Percentiles rank a stretch among this genome's conserved stretches.
Conservation (phyloP, 2,329 filamentous ascomycete species). For the Metarhizium anisopliae region DNA sequence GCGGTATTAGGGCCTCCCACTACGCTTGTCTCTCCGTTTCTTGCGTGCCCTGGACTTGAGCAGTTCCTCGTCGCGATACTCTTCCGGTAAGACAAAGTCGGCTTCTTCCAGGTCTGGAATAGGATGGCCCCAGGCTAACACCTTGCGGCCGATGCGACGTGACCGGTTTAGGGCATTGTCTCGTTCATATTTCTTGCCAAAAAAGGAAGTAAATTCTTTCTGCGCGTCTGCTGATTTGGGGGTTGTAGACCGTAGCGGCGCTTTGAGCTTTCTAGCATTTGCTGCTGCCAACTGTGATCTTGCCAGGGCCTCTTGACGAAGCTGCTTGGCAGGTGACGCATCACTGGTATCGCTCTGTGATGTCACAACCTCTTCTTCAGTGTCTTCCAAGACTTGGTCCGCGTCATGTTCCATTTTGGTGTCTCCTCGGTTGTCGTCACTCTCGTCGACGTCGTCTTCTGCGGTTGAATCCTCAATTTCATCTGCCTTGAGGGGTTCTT, state of each 20-base stretch:
- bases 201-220: constrained; percentile 79
- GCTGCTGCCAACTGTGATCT: constrained; percentile 36
- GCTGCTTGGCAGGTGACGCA: constrained; percentile 52
- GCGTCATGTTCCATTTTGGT: constrained; percentile 8
- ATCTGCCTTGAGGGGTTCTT: constrained; percentile 13
- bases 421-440: constrained; percentile 8
- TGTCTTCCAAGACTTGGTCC: constrained; percentile 25
- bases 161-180: constrained; percentile 68
- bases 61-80: constrained; percentile 47
- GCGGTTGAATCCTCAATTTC: constrained; percentile 17
- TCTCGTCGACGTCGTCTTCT: constrained; percentile 25
- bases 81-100: constrained; percentile 69
- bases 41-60: constrained; percentile 52
- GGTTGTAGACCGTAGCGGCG: constrained; percentile 15
- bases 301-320: constrained; percentile 61
- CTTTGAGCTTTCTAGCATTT: constrained; percentile 21
- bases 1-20: constrained; percentile 29
- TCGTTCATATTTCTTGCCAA: constrained; percentile 67
- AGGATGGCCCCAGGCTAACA: constrained; percentile 72
- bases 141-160: constrained; percentile 59
- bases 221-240: constrained; percentile 28
- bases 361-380: constrained; percentile 11
- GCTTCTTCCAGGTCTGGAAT: constrained; percentile 62
- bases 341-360: constrained; percentile 51
- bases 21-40: constrained; percentile 50